A percentile compares a stretch with the other conserved stretches of the same genome.
phyloP scores from a whole-genome alignment of 2,329 filamentous ascomycete species.

The Zymoseptoria tritici region DNA sequence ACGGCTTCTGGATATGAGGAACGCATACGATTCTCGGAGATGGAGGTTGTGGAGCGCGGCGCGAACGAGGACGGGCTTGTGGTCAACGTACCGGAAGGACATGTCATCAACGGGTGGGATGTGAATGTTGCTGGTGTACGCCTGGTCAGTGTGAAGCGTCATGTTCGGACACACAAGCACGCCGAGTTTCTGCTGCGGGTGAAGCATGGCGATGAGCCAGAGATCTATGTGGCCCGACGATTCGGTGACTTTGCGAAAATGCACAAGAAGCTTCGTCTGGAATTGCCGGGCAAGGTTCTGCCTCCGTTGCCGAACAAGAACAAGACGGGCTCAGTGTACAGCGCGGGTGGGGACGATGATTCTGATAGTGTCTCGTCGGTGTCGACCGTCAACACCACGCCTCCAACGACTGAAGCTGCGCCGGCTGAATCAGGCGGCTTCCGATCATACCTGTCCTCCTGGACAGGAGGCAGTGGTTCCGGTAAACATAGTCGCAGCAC shows the following conservation, averaged over 20 bases:
- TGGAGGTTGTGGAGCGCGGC: slow-evolving; percentile 90
- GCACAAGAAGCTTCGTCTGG: slow-evolving; percentile 69
- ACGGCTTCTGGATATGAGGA: slow-evolving; percentile 97
- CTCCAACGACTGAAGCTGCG: slow-evolving; percentile 10
- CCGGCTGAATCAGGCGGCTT: slow-evolving; percentile 27
- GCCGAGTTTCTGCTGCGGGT: slow-evolving; percentile 88
- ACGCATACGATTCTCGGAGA: slow-evolving; percentile 89
- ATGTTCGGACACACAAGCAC: slow-evolving; percentile 83
- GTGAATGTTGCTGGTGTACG: slow-evolving; percentile 89
- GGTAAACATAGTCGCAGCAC: slow-evolving; percentile 34
- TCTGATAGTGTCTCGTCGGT: slow-evolving; percentile 75
- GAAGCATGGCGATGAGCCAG: slow-evolving; percentile 65
- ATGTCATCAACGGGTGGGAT: slow-evolving; percentile 93
- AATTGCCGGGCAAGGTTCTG: slow-evolving; percentile 84
- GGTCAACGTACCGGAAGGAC: slow-evolving; percentile 80
- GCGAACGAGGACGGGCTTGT: slow-evolving; percentile 87
- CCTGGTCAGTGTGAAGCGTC: slow-evolving; percentile 72
- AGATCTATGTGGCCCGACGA: slow-evolving; percentile 72
- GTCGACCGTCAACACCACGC: slow-evolving; percentile 58
- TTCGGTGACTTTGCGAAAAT: slow-evolving; percentile 83
- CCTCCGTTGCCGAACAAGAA: slow-evolving; percentile 87
- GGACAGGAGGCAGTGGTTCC: slow-evolving; percentile 26
- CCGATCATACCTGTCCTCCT: slow-evolving; percentile 36
- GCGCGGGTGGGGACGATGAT: slow-evolving; percentile 51
- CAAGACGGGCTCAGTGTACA: slow-evolving; percentile 63